Conservation (phyloP, 169 alveolate species). For the Babesia ovata region DNA sequence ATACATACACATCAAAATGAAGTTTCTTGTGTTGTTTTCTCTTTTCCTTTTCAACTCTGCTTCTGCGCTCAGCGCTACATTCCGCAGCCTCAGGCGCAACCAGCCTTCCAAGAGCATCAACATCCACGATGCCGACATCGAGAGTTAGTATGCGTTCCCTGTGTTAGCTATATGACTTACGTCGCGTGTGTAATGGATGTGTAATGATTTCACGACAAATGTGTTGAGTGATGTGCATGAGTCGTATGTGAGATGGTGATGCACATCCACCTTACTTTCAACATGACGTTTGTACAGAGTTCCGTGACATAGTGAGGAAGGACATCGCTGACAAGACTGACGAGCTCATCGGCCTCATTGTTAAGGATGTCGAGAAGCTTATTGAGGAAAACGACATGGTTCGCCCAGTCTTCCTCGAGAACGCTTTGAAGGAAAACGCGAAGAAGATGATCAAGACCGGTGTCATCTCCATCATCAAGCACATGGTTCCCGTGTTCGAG, state of each 20-base stretch:
- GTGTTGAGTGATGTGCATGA: too few relatives aligned
- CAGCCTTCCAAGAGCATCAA: neutral
- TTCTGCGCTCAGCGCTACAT: neutral
- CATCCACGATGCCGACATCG: conserved; percentile 7
- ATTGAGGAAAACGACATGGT: conserved; percentile 21
- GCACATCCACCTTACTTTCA: neutral
- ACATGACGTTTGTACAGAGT: conserved; percentile 15
- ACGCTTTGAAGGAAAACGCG: conserved; percentile 24
- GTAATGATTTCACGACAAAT: too few relatives aligned
- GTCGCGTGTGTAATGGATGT: too few relatives aligned
- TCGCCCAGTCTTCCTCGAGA: conserved; percentile 25
- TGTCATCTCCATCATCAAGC: conserved; percentile 44
- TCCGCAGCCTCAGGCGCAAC: conserved; percentile 9
- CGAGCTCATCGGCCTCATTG: conserved; percentile 59
- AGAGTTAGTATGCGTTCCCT: conserved; percentile 6
- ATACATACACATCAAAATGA: conserved; percentile 13
- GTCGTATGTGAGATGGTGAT: too few relatives aligned
- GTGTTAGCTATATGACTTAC: neutral
- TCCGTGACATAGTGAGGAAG: conserved; percentile 40
- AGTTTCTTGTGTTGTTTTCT: neutral
- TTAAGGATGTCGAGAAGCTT: conserved; percentile 48
- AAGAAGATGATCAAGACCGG: conserved; percentile 54
- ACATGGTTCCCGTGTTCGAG: conserved; percentile 63
- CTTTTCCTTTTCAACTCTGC: conserved; percentile 1
- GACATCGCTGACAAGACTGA: conserved; percentile 61